Conservation (phyloP, 371 early-diverging fungal genomes). For the Cokeromyces recurvatus region DNA sequence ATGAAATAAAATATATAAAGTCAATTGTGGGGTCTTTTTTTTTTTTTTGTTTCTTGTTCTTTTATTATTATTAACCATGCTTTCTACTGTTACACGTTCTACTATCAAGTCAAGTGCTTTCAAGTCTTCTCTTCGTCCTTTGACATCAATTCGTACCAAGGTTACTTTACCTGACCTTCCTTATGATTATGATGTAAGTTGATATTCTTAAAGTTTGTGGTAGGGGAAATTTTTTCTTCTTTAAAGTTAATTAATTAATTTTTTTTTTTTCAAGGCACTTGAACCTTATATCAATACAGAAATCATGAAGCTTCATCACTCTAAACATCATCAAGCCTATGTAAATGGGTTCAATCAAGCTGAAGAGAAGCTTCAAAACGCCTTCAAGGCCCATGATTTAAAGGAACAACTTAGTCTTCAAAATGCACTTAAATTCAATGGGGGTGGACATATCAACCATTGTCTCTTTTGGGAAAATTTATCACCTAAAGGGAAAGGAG, state of each 20-base stretch:
- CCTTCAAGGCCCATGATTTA: constrained; percentile 69
- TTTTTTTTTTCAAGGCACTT: too few relatives aligned
- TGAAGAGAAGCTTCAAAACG: constrained; percentile 69
- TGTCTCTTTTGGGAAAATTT: constrained; percentile 95
- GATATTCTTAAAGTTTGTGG: too few relatives aligned
- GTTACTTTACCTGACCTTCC: constrained; percentile 73
- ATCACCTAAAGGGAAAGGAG: constrained; percentile 61
- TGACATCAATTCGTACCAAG: constrained; percentile 56
- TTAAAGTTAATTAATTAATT: too few relatives aligned
- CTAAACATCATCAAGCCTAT: constrained; percentile 92
- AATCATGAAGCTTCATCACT: constrained; percentile 96
- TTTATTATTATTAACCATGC: constrained; percentile 24
- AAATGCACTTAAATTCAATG: constrained; percentile 87
- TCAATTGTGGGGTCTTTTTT: constrained; percentile 1
- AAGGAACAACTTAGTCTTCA: constrained; percentile 73
- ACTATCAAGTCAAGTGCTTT: constrained; percentile 26
- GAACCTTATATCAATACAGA: constrained; percentile 92
- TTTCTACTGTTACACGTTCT: constrained; percentile 46
- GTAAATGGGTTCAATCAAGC: constrained; percentile 55
- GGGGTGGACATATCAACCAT: constrained; percentile 99
- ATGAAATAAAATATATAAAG: too few relatives aligned
- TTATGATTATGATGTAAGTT: constrained; percentile 61
- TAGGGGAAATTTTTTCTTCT: too few relatives aligned
- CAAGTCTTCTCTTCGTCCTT: constrained; percentile 39
- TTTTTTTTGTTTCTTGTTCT: constrained; percentile 1